phyloP scores from a whole-genome alignment of 257 asterid species.

The Solanum raphanifolium region DNA sequence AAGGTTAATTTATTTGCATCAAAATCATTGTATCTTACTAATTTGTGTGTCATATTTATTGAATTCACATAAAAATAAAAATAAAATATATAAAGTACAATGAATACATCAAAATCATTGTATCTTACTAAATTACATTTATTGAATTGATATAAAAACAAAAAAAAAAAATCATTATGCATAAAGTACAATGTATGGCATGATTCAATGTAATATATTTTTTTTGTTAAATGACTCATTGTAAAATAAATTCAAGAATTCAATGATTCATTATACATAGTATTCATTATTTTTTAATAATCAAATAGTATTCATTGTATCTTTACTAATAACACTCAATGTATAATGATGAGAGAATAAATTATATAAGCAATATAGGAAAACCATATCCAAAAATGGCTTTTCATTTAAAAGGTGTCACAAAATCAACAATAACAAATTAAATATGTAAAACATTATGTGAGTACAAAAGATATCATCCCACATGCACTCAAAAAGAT shows the following conservation, averaged over 20 bases:
- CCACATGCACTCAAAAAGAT: background rate
- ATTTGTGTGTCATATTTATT: background rate
- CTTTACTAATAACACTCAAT: background rate
- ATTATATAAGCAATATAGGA: background rate
- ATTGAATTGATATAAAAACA: too few species aligned
- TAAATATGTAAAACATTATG: background rate
- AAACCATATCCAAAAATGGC: background rate
- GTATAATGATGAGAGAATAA: background rate
- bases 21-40: too few species aligned
- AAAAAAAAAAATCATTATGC: background rate
- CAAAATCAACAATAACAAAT: background rate
- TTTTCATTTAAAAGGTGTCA: background rate
- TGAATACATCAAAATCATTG: too few species aligned
- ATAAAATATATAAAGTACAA: background rate
- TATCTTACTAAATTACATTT: background rate
- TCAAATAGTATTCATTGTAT: background rate
- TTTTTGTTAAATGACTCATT: too few species aligned
- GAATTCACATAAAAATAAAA: too few species aligned
- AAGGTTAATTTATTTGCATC: too few species aligned
- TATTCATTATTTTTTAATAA: too few species aligned
- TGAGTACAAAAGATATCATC: background rate
- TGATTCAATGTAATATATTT: background rate
- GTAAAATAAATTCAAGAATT: too few species aligned
- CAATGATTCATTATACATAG: too few species aligned
- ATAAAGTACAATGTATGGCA: background rate